A percentile compares a stretch with the other conserved stretches of the same genome.
Conservation (phyloP, 495 filamentous ascomycete species). For the Penicillium simplicissimum region DNA sequence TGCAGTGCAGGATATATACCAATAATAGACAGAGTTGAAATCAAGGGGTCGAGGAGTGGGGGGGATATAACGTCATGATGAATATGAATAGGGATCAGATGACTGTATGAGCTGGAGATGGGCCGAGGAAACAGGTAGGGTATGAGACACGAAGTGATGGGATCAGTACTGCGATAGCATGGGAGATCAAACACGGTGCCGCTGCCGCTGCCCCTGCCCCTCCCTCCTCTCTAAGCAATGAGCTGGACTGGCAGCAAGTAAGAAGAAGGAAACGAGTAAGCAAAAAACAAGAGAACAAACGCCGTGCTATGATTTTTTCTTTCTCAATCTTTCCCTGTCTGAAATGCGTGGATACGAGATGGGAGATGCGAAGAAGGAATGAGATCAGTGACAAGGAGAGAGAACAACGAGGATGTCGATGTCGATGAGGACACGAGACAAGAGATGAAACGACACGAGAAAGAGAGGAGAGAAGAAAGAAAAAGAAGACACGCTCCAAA, state of each 20-base stretch:
- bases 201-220: too few relatives aligned
- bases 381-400: neutral
- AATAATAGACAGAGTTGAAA: too few relatives aligned
- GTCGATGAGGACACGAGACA: neutral
- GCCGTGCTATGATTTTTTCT: slow-evolving; percentile 30
- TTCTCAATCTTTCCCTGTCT: slow-evolving; percentile 13
- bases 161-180: neutral
- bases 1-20: too few relatives aligned
- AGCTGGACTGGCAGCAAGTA: neutral
- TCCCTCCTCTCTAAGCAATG: neutral
- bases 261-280: neutral
- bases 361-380: slow-evolving; percentile 4
- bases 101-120: too few relatives aligned
- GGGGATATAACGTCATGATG: too few relatives aligned
- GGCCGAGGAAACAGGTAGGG: too few relatives aligned
- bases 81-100: too few relatives aligned
- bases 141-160: neutral
- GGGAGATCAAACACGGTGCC: slow-evolving; percentile 7
- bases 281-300: slow-evolving; percentile 13
- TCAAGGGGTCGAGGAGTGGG: too few relatives aligned
- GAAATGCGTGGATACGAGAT: slow-evolving; percentile 12
- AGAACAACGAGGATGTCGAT: too few relatives aligned
- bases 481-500: slow-evolving; percentile 5
- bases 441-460: slow-evolving; percentile 2
- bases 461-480: slow-evolving; percentile 13